Conservation (phyloP, 202 grass and related monocot species). For the Musa balbisiana region DNA sequence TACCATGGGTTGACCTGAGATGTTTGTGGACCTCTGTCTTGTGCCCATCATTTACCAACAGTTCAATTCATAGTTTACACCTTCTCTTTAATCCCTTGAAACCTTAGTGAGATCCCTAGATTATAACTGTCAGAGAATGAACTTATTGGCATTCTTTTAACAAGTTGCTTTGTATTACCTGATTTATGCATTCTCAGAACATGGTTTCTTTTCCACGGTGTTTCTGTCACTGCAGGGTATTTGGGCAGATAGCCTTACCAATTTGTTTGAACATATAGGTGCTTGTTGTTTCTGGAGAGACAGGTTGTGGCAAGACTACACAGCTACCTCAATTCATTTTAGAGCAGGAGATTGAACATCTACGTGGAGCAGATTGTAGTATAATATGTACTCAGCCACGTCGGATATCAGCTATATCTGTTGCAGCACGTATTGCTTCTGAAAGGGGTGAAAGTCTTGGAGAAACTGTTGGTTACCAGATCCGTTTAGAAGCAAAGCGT, state of each 20-base stretch:
- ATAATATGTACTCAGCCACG: constrained; percentile 98
- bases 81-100: too few species aligned
- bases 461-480: constrained; percentile 91
- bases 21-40: too few species aligned
- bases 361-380: constrained; percentile 69
- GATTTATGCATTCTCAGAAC: background rate
- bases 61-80: too few species aligned
- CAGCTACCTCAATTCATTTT: constrained; percentile 94
- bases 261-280: constrained; percentile 43
- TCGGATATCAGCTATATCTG: constrained; percentile 91
- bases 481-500: constrained; percentile 77
- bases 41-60: too few species aligned
- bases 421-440: constrained; percentile 71
- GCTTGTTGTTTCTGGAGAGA: constrained; percentile 93
- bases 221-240: background rate
- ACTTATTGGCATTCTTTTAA: too few species aligned
- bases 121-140: too few species aligned
- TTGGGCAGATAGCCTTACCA: constrained; percentile 7
- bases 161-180: too few species aligned
- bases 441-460: constrained; percentile 87
- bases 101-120: too few species aligned
- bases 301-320: constrained; percentile 94
- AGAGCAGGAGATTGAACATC: constrained; percentile 75
- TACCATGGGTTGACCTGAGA: too few species aligned
- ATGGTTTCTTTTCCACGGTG: background rate